A percentile compares a stretch with the other conserved stretches of the same genome.
phyloP scores from a whole-genome alignment of 345 rosid genomes.

The Rhizophora apiculata region DNA sequence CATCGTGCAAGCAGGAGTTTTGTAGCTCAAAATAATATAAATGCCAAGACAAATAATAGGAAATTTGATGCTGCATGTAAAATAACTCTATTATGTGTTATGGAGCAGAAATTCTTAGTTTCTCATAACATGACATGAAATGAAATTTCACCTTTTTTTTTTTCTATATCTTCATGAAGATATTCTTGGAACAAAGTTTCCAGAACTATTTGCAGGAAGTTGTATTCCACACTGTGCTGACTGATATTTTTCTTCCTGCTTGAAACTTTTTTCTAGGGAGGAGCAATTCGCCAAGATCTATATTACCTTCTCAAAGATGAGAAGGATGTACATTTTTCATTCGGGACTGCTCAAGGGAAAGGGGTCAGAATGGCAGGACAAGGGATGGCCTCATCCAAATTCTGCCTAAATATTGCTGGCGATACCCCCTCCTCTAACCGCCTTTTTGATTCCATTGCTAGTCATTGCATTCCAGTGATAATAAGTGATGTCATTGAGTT shows the following conservation, averaged over 20 bases:
- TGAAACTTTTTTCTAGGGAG: slow-evolving; percentile 48
- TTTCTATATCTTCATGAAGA: background rate
- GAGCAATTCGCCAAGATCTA: slow-evolving; percentile 73
- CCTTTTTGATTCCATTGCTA: slow-evolving; percentile 80
- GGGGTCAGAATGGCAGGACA: slow-evolving; percentile 64
- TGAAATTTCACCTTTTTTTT: background rate
- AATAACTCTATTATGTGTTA: too few relatives aligned
- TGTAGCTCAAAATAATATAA: background rate
- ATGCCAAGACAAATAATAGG: background rate
- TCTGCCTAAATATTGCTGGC: slow-evolving; percentile 88
- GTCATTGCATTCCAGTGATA: slow-evolving; percentile 85
- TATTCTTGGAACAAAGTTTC: background rate
- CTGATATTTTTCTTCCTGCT: background rate
- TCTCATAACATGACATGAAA: too few relatives aligned
- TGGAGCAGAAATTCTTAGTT: too few relatives aligned
- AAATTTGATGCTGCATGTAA: too few relatives aligned
- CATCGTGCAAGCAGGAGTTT: background rate
- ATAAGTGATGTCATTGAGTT: slow-evolving; percentile 84
- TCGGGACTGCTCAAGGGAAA: slow-evolving; percentile 61
- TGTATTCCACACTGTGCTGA: background rate
- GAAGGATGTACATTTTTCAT: slow-evolving; percentile 78
- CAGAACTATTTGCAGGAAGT: background rate
- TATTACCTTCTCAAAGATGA: slow-evolving; percentile 85
- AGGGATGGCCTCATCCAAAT: slow-evolving; percentile 88
- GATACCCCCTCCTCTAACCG: slow-evolving; percentile 97